Base-by-base conservation (phyloP, 495 filamentous ascomycete genomes). In the Bacidia gigantensis region DNA sequence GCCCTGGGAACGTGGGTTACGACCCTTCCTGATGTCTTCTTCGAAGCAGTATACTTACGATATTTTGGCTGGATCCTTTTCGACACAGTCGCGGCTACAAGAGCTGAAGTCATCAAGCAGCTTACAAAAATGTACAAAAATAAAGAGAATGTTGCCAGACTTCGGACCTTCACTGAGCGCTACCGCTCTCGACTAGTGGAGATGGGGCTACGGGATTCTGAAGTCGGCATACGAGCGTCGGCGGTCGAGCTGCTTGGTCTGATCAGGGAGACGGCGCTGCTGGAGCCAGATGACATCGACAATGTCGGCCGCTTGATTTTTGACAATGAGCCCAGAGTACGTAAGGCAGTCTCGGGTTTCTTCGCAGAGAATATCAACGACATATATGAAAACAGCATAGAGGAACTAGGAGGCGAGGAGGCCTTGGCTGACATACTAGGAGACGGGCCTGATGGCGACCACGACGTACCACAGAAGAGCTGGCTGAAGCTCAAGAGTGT, bases 61-160 rank as follows among this genome's bases (percentile, higher is more conserved):
- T 97, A 98, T 59, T 72, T 97, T 11, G 92, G 92, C 38, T 98
- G 92, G 90, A 80, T 92, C 53, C 73, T 98, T 22, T 89, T 89
- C 2, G 92, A 98, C 64, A 67, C 77, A 1, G 70, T 77, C 38
- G 68, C 79, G 1, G 71, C 77, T 5, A 86, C 83, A 1, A 74
- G 92, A 41, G 69, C 78, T 11, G 87, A 89, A 59, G 83, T 87
- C 11, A 62, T 97, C n/a, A 85, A 80, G 56, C 84, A 95, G 58
- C 72, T 98, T 2, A 70, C 76, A 2, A 80, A 76, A 49, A 71
- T 98, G 2, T 85, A 86, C 63, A 84, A 82, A 61, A 76, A 79
- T 51, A 77, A 77, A 56, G 78, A 88, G 46, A 87, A 89, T 56
- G 72, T 87, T 22, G 80, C 78, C 51, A 82, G 83, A 21, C 66